These are phyloP conservation scores for Steccherinum ochraceum DNA, from an alignment of 768 basidiomycete species.

Conservation along the genomic window DNA sequence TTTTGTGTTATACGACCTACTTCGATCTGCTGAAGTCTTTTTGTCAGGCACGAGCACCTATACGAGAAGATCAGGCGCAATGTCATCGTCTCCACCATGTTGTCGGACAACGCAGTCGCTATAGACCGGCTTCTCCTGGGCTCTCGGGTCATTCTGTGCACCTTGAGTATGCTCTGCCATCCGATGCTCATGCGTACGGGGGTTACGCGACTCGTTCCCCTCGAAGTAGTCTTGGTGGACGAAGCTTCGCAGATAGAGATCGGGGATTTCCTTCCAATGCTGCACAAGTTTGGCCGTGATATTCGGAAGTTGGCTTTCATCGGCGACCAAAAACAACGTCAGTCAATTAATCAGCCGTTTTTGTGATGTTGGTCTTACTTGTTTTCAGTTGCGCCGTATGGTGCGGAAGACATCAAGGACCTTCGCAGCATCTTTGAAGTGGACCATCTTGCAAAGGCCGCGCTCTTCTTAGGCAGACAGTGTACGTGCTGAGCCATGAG, in stretches of 20 bases:
- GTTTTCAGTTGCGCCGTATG: constrained; percentile 27
- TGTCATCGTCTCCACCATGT: constrained; percentile 32
- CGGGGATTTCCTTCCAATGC: constrained; percentile 32
- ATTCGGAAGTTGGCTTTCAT: constrained; percentile 24
- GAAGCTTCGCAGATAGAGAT: constrained; percentile 43
- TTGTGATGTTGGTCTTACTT: not conserved
- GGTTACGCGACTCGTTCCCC: constrained; percentile 25
- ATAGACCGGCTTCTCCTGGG: constrained; percentile 21
- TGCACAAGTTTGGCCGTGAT: constrained; percentile 12
- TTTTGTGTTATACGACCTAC: not conserved
- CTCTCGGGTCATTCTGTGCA: constrained; percentile 37
- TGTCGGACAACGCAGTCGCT: constrained; percentile 14
- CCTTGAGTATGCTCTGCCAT: constrained; percentile 40
- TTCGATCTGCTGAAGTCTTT: constrained; percentile 2
- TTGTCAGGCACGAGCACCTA: constrained; percentile 45
- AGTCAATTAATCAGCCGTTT: constrained; percentile 8
- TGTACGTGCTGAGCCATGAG: constrained; percentile 19
- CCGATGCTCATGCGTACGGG: constrained; percentile 1
- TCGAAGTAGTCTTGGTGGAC: constrained; percentile 36
- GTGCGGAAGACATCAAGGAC: constrained; percentile 21
- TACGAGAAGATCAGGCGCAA: constrained; percentile 29
- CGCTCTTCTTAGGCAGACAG: constrained; percentile 27
- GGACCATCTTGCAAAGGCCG: constrained; percentile 16
- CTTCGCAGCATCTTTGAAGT: constrained; percentile 30
- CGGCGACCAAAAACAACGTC: constrained; percentile 27